Evolutionary conservation across 225 moss, liverwort and hornwort genomes (phyloP), one percentile per base, ranked within the genome.

Genomic region (Climacium dendroides): DNA sequence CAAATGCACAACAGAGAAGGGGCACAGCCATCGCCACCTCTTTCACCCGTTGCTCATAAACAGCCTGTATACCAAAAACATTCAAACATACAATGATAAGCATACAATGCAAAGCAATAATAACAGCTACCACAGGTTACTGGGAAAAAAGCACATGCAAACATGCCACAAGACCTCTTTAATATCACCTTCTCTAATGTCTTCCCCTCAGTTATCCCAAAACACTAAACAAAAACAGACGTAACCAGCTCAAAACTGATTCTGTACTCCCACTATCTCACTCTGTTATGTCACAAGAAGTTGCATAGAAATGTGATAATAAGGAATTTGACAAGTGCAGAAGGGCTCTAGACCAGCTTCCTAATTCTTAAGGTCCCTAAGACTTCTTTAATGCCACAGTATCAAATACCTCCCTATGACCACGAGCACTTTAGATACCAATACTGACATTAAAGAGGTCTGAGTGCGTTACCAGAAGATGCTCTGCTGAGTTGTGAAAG

Each of bases 1-100:
- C 99, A 77, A 95, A 96, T n/a, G 99, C 99, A 87, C 95, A 96
- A 79, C 96, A 99, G 87, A 99, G 91, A 58, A 99, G 92, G 50
- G 99, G 99, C 63, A 97, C 95, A 79, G 97, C 99, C 99, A 99
- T 94, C 25, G 99, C 95, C 81, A 95, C 94, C 85, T 99, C 97
- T 92, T 94, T 95, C 9, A 97, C 93, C 86, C 95, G 92, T 50
- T 93, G 89, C 74, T 99, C 99, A 78, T 96, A 97, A 43, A 97
- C 97, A 70, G 97, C 91, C 98, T 98, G 85, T 66, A 89, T 25
- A 67, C 20, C 74, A 75, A 90, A 83, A 72, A 57, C 58, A 60
- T 52, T 58, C 30, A 52, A 86, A 63, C 22, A 80, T 48, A 89
- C 55, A 76, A 76, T 23, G n/a, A 54, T 76, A 54, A 76, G 24